phyloP scores from a whole-genome alignment of 2,329 filamentous ascomycete genomes.

The Corinectria fuckeliana region DNA sequence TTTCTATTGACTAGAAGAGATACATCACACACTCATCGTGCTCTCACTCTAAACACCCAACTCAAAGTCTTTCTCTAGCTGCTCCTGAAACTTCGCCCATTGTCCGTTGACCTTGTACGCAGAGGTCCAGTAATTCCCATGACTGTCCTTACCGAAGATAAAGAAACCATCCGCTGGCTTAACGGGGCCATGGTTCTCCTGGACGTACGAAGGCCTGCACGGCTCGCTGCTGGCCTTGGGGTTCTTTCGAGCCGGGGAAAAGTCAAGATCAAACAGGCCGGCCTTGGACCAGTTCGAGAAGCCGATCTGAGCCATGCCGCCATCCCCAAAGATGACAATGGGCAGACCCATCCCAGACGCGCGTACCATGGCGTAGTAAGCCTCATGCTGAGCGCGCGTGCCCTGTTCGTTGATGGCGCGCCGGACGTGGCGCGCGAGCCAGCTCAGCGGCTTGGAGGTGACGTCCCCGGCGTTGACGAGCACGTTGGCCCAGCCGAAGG shows the following conservation, averaged over 20 bases:
- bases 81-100: no score
- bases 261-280: neutral
- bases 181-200: no score
- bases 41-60: no score
- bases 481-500: slow-evolving; percentile 7
- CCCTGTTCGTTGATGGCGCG: slow-evolving; percentile 3
- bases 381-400: slow-evolving; percentile 14
- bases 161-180: no score
- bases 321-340: slow-evolving; percentile 1
- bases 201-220: no score
- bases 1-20: no score
- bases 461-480: neutral
- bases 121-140: no score
- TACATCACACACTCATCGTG: no score
- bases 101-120: no score
- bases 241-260: slow-evolving; percentile 2
- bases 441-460: neutral
- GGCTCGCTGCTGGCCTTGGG: no score
- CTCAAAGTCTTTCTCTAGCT: no score
- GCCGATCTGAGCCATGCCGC: slow-evolving; percentile 1
- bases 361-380: slow-evolving; percentile 18
- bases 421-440: neutral
- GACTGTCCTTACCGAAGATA: no score
- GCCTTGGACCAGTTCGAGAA: slow-evolving; percentile 13
- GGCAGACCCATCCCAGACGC: slow-evolving; percentile 7